These are phyloP conservation scores for Linanthus parryae DNA, from an alignment of 148 eudicot species.

Conservation along the genomic window DNA sequence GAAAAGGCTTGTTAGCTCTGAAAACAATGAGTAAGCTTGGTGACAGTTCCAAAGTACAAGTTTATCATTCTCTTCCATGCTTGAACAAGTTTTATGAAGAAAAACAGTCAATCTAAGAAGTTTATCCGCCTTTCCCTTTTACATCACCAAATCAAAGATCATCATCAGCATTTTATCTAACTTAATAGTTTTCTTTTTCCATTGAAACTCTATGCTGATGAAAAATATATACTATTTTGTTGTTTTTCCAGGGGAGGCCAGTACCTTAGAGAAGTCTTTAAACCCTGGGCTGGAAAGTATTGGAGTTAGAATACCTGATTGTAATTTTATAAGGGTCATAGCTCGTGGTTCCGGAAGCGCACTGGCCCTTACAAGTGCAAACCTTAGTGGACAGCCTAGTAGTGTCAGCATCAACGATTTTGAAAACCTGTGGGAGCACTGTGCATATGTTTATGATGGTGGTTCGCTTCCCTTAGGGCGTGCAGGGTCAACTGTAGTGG, in stretches of 20 bases:
- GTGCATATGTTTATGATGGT: conserved; percentile 72
- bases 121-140: too few relatives aligned
- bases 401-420: conserved; percentile 75
- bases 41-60: too few relatives aligned
- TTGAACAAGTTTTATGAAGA: too few relatives aligned
- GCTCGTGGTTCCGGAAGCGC: conserved; percentile 75
- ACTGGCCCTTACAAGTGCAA: conserved; percentile 93
- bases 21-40: too few relatives aligned
- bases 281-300: conserved; percentile 75
- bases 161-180: too few relatives aligned
- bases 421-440: conserved; percentile 69
- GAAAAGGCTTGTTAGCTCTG: too few relatives aligned
- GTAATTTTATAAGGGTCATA: conserved; percentile 58
- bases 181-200: too few relatives aligned
- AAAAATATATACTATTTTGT: too few relatives aligned
- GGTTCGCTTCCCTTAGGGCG: conserved; percentile 84
- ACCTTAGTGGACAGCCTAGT: conserved; percentile 85
- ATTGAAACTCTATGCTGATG: too few relatives aligned
- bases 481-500: conserved; percentile 90
- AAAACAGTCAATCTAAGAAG: too few relatives aligned
- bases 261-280: conserved; percentile 76
- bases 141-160: too few relatives aligned
- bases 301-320: conserved; percentile 85
- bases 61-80: too few relatives aligned
- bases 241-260: conserved; percentile 59